phyloP scores from a whole-genome alignment of 495 filamentous ascomycete genomes.

The Apodospora peruviana region DNA sequence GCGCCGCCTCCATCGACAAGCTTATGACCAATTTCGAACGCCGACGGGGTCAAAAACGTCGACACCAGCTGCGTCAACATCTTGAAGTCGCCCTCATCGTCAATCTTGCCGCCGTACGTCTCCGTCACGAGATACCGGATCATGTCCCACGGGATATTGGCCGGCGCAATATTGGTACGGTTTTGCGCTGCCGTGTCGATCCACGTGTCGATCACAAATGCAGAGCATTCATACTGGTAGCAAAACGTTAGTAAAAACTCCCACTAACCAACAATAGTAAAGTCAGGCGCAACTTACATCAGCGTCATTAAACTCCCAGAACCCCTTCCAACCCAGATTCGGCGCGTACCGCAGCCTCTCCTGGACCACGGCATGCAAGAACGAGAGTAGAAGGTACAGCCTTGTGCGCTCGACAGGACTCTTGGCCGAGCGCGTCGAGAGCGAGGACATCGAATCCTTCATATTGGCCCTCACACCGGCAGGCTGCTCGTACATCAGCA shows the following conservation, averaged over 20 bases:
- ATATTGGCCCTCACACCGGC: slow-evolving; percentile 96
- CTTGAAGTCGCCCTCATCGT: slow-evolving; percentile 80
- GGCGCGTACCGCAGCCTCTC: slow-evolving; percentile 94
- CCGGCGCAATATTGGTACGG: slow-evolving; percentile 85
- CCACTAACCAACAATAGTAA: background rate
- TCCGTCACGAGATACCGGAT: slow-evolving; percentile 86
- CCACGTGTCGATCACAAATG: slow-evolving; percentile 95
- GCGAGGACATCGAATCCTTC: slow-evolving; percentile 88
- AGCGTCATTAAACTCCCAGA: slow-evolving; percentile 99
- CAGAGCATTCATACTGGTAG: slow-evolving; percentile 87
- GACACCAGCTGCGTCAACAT: slow-evolving; percentile 67
- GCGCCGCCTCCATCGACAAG: slow-evolving; percentile 56
- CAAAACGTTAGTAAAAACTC: slow-evolving; percentile 1
- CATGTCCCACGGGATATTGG: slow-evolving; percentile 96
- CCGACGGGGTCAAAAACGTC: slow-evolving; percentile 71
- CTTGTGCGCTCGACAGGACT: slow-evolving; percentile 86
- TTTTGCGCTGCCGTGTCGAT: slow-evolving; percentile 73
- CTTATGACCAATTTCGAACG: slow-evolving; percentile 88
- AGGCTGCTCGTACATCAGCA: slow-evolving; percentile 97
- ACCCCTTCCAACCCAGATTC: slow-evolving; percentile 93
- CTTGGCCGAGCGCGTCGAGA: slow-evolving; percentile 71
- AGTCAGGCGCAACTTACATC: slow-evolving; percentile 64
- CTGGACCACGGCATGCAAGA: slow-evolving; percentile 94
- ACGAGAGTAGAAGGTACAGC: slow-evolving; percentile 85
- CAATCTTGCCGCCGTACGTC: slow-evolving; percentile 97